phyloP scores from a whole-genome alignment of 1,284 basidiomycete genomes.

The Coriolopsis trogii region DNA sequence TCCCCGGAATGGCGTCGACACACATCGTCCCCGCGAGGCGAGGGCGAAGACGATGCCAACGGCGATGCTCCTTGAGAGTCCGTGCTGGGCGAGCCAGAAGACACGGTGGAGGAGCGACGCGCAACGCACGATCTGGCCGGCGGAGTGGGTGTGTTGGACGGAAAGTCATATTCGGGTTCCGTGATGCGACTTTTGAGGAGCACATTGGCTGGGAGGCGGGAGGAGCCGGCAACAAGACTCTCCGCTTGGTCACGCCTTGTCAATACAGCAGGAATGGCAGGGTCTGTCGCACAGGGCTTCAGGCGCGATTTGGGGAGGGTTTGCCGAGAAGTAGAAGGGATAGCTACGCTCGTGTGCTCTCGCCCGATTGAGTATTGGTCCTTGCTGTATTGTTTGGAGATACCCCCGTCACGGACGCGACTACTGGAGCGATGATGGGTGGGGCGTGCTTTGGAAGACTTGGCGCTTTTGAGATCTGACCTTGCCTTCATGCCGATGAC shows the following conservation, averaged over 20 bases:
- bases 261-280: neutral
- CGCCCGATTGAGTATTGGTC: neutral
- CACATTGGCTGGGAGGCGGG: neutral
- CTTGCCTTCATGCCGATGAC: neutral
- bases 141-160: constrained; percentile 17
- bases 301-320: neutral
- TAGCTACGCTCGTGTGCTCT: constrained; percentile 3
- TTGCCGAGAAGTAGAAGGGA: neutral
- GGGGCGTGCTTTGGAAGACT: neutral
- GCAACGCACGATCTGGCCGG: neutral
- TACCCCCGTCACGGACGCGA: too few species aligned
- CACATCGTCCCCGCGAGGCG: too few species aligned
- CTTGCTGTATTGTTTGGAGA: neutral
- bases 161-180: constrained; percentile 5
- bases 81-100: neutral
- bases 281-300: neutral
- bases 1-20: too few species aligned
- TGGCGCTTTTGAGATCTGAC: neutral
- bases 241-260: constrained; percentile 1
- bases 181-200: neutral
- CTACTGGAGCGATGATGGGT: neutral
- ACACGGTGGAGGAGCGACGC: neutral
- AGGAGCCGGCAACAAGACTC: constrained; percentile 2
- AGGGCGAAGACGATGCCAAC: neutral
- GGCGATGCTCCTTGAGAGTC: too few species aligned